These are phyloP conservation scores for Tephrocybe sp. DNA, from an alignment of 768 basidiomycete species.

Conservation along the genomic window DNA sequence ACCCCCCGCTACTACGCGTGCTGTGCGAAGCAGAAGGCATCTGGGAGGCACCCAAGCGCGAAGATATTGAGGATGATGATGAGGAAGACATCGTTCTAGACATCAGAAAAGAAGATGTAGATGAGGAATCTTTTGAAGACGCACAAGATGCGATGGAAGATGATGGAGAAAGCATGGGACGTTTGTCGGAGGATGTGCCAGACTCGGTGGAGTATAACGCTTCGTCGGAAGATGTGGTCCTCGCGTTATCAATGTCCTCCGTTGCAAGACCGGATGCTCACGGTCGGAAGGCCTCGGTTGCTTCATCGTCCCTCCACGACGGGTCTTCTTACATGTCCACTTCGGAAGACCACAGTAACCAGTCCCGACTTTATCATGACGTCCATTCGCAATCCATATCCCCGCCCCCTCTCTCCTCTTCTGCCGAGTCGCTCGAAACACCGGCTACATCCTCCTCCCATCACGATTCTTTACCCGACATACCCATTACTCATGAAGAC, in stretches of 20 bases:
- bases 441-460: conserved; percentile 55
- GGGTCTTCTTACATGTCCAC: conserved; percentile 30
- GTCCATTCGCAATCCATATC: conserved; percentile 25
- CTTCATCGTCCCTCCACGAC: conserved; percentile 20
- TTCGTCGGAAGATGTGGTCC: conserved; percentile 30
- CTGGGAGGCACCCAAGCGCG: conserved; percentile 48
- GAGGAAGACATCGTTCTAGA: conserved; percentile 20
- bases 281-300: conserved; percentile 12
- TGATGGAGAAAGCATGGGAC: conserved; percentile 25
- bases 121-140: conserved; percentile 26
- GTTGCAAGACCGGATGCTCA: not conserved
- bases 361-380: conserved; percentile 11
- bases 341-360: conserved; percentile 26
- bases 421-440: conserved; percentile 60
- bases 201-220: conserved; percentile 36
- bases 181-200: conserved; percentile 27
- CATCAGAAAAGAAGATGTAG: conserved; percentile 24
- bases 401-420: conserved; percentile 55
- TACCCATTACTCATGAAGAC: conserved; percentile 33
- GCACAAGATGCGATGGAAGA: conserved; percentile 27
- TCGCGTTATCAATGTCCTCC: conserved; percentile 11
- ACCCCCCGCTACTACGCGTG: conserved; percentile 66
- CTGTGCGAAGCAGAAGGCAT: conserved; percentile 71
- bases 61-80: conserved; percentile 30
- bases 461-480: conserved; percentile 39